Base-by-base conservation (phyloP, 2,329 filamentous ascomycete genomes). In the Paramyrothecium roridum region DNA sequence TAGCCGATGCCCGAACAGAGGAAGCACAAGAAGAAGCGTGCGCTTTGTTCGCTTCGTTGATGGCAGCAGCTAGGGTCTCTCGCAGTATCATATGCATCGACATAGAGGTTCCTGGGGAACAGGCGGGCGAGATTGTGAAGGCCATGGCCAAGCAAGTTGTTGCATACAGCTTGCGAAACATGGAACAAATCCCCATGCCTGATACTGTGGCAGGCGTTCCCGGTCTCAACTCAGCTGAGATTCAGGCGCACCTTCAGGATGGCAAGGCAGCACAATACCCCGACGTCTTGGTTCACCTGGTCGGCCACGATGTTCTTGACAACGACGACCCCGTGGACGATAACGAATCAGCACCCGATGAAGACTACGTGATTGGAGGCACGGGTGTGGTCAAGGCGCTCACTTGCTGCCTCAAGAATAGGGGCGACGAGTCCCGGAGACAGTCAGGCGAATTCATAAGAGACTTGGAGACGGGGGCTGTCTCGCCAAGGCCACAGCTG, bases 381-480 rank as follows among this genome's bases (percentile, higher is more conserved):
- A 96, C 92, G 1, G 95, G 93, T 23, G 91, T 99, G 2, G 93
- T 96, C 50, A 97, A 96, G 74, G 95, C 95, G 4, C 79, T 99
- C 48, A 87, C 91, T 53, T 96, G 96, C 65, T 96, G 93, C 65
- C 78, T 99, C 51, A 88, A 91, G 63, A 96, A 96, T 67, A 85
- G 90, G 57, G 70, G 72, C 4, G 81, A 87, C 52, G 86, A 88
- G 54, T 83, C 83, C 30, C 76, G 83, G 59, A 70, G 78, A 52
- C 75, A 77, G 50, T 81, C 80, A 16, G 76, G 74, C 48, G 80
- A 83, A 52, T 80, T 84, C 55, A 73, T 80, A 55, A 76, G 77
- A 26, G 82, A 82, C 26, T 72, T 79, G 2, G 78, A 80, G 59
- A 78, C 77, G 49, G 83, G 80, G 8, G 73, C 76, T 26, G 76